Conservation (phyloP, 352 stramenopile genomes). For the Globisporangium nodosum region DNA sequence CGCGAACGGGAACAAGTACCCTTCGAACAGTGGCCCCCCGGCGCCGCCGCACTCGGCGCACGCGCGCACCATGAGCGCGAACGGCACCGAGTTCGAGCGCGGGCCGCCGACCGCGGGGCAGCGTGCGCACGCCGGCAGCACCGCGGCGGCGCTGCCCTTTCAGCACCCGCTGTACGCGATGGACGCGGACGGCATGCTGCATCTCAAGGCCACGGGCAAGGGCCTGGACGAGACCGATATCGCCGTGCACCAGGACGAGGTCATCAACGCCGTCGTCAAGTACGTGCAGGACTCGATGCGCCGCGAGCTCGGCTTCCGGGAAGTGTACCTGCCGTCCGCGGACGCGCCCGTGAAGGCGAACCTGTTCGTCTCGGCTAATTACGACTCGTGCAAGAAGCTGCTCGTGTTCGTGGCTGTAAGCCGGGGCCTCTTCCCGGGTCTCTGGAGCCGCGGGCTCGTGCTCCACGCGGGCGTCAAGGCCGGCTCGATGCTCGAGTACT, state of each 20-base stretch:
- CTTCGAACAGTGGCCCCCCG: slow-evolving; percentile 6
- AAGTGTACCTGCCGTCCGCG: slow-evolving; percentile 64
- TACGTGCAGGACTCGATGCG: slow-evolving; percentile 86
- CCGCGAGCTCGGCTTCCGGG: slow-evolving; percentile 67
- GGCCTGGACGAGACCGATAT: slow-evolving; percentile 78
- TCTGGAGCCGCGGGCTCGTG: slow-evolving; percentile 83
- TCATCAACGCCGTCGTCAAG: slow-evolving; percentile 82
- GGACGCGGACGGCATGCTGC: slow-evolving; percentile 80
- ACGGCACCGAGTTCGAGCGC: slow-evolving; percentile 16
- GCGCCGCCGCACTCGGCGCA: slow-evolving; percentile 35
- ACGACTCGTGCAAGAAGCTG: slow-evolving; percentile 72
- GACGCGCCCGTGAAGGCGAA: slow-evolving; percentile 78
- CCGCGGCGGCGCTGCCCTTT: slow-evolving; percentile 43
- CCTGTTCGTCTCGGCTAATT: slow-evolving; percentile 81
- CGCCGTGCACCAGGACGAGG: slow-evolving; percentile 84
- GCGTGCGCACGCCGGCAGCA: slow-evolving; percentile 3
- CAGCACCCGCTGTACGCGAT: slow-evolving; percentile 79
- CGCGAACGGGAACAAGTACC: slow-evolving; percentile 33
- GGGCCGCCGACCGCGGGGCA: not conserved
- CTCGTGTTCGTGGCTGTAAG: slow-evolving; percentile 85
- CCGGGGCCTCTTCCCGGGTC: slow-evolving; percentile 66
- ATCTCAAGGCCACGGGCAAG: slow-evolving; percentile 81
- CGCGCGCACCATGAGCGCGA: slow-evolving; percentile 42
- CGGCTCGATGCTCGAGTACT: slow-evolving; percentile 87
- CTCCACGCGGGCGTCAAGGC: slow-evolving; percentile 84